Conservation (phyloP, 139 green algal species). For the Chlamydomonas sp. region DNA sequence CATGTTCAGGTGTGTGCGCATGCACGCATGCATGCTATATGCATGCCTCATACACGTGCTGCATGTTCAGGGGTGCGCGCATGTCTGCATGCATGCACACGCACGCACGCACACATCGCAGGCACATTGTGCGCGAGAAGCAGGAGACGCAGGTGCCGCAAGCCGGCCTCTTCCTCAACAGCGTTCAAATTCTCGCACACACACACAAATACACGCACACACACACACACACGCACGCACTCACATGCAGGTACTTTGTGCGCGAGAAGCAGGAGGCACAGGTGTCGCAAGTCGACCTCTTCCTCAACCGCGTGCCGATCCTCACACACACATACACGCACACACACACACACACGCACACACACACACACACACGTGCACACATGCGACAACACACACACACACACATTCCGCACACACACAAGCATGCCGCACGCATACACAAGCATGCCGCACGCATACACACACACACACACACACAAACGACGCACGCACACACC, state of each 20-base stretch:
- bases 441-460: background rate
- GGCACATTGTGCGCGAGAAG: constrained; percentile 62
- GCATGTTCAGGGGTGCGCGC: background rate
- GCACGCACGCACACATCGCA: constrained; percentile 14
- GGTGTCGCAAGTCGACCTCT: constrained; percentile 73
- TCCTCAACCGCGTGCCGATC: constrained; percentile 85
- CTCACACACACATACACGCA: too few species aligned
- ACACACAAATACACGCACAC: too few species aligned
- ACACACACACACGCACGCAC: background rate
- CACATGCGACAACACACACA: too few species aligned
- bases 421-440: background rate
- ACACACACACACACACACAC: background rate
- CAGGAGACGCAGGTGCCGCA: constrained; percentile 54
- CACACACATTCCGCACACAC: too few species aligned
- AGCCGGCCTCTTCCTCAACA: constrained; percentile 87
- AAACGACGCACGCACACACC: background rate
- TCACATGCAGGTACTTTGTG: constrained; percentile 57
- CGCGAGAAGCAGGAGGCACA: constrained; percentile 57
- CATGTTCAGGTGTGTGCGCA: background rate
- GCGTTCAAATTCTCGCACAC: constrained; percentile 44
- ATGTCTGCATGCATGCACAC: background rate
- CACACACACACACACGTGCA: too few species aligned
- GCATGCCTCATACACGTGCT: background rate
- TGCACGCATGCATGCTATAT: background rate
- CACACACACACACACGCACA: too few species aligned